A percentile compares a stretch with the other conserved stretches of the same genome.
These are phyloP conservation scores for Bolboschoenus planiculmis DNA, from an alignment of 176 grass and related monocot species.

Conservation along the genomic window DNA sequence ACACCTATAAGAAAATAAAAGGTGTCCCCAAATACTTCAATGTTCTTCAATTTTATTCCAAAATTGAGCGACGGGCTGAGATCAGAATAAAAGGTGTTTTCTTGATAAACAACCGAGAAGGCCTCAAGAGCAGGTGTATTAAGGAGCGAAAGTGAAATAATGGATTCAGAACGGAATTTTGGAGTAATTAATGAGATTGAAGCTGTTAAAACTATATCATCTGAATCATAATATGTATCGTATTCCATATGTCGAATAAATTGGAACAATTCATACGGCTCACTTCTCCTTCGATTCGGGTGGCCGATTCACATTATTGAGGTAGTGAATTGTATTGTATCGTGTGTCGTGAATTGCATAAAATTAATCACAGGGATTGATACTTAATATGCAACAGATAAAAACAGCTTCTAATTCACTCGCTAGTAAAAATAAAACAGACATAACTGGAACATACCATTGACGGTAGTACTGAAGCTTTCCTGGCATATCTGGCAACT, in stretches of 20 bases:
- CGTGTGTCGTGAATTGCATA: not conserved
- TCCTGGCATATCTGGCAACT: constrained; percentile 72
- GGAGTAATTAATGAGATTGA: not conserved
- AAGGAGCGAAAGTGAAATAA: not conserved
- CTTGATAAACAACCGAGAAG: not conserved
- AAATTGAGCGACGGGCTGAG: not conserved
- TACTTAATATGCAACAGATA: not conserved
- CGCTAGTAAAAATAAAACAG: not conserved
- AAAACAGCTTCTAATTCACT: not conserved
- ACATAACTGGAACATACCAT: constrained; percentile 27
- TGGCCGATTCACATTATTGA: too few species aligned
- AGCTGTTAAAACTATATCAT: not conserved
- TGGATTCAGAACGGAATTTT: not conserved
- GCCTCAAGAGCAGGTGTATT: not conserved
- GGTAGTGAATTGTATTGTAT: too few species aligned
- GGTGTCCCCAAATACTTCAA: not conserved
- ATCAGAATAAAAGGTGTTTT: not conserved
- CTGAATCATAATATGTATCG: not conserved
- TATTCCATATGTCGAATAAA: not conserved
- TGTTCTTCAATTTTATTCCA: not conserved
- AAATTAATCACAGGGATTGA: not conserved
- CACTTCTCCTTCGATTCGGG: not conserved
- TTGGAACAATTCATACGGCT: not conserved
- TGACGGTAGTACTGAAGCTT: constrained; percentile 70
- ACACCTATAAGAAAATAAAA: not conserved